These are phyloP conservation scores for Evernia prunastri DNA, from an alignment of 495 filamentous ascomycete species.

Conservation along the genomic window DNA sequence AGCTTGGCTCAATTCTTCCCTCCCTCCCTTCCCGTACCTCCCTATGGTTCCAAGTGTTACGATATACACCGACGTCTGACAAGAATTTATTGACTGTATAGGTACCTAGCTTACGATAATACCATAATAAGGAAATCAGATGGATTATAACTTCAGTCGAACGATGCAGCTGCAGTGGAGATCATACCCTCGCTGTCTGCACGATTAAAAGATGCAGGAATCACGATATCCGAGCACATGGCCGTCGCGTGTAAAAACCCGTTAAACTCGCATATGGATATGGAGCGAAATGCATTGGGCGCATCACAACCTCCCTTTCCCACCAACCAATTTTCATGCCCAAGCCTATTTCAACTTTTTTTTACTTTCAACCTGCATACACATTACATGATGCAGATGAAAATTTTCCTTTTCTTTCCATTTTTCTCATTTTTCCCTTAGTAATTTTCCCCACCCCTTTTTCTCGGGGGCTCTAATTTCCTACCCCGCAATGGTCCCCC, in stretches of 20 bases:
- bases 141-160: too few species aligned
- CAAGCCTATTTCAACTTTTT: background rate
- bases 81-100: too few species aligned
- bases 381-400: background rate
- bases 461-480: too few species aligned
- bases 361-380: background rate
- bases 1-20: background rate
- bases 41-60: too few species aligned
- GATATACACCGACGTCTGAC: too few species aligned
- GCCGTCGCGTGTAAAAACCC: background rate
- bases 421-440: too few species aligned
- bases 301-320: background rate
- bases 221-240: constrained; percentile 3
- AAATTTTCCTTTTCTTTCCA: too few species aligned
- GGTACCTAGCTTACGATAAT: too few species aligned
- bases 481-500: too few species aligned
- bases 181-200: background rate
- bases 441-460: too few species aligned
- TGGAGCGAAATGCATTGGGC: background rate
- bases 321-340: background rate
- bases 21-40: background rate
- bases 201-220: background rate
- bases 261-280: background rate
- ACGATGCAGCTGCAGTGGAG: too few species aligned
- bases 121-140: too few species aligned